These are phyloP conservation scores for Acanthamoeba sp. DNA, from an alignment of 208 protist genomes.

Conservation along the genomic window DNA sequence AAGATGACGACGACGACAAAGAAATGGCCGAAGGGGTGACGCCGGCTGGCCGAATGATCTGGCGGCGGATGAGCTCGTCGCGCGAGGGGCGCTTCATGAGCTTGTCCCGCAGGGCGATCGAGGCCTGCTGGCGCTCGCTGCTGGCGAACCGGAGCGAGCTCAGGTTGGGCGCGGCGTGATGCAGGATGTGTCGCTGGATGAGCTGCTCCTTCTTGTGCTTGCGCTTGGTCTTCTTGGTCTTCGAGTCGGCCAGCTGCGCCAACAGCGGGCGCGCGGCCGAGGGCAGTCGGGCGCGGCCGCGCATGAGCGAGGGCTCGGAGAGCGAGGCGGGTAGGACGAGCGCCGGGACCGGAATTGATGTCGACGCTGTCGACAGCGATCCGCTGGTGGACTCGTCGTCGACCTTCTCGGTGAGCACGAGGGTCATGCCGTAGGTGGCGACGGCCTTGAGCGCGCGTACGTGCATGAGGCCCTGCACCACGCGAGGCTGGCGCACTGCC, in stretches of 20 bases:
- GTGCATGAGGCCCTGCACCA: constrained; percentile 54
- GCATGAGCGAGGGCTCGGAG: not conserved
- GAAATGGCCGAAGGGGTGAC: not conserved
- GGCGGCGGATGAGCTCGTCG: constrained; percentile 41
- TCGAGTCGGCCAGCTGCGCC: not conserved
- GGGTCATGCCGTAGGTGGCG: constrained; percentile 71
- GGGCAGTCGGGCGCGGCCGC: not conserved
- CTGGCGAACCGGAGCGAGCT: constrained; percentile 45
- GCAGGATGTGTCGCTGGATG: constrained; percentile 66
- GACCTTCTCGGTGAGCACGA: constrained; percentile 44
- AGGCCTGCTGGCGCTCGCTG: constrained; percentile 22
- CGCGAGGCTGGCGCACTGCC: constrained; percentile 24
- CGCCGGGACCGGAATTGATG: not conserved
- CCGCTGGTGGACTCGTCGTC: not conserved
- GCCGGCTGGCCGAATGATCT: constrained; percentile 11
- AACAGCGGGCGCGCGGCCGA: not conserved
- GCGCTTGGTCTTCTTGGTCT: not conserved
- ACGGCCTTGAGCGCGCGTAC: constrained; percentile 42
- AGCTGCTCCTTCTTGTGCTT: constrained; percentile 22
- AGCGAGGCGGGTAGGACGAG: not conserved
- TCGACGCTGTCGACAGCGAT: not conserved
- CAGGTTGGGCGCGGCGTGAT: constrained; percentile 54
- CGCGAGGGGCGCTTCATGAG: constrained; percentile 18
- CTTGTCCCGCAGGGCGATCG: constrained; percentile 38
- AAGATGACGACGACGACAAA: not conserved